A percentile compares a stretch with the other conserved stretches of the same genome.
Conservation (phyloP, 1,284 basidiomycete genomes). For the Termitomyces sp. region DNA sequence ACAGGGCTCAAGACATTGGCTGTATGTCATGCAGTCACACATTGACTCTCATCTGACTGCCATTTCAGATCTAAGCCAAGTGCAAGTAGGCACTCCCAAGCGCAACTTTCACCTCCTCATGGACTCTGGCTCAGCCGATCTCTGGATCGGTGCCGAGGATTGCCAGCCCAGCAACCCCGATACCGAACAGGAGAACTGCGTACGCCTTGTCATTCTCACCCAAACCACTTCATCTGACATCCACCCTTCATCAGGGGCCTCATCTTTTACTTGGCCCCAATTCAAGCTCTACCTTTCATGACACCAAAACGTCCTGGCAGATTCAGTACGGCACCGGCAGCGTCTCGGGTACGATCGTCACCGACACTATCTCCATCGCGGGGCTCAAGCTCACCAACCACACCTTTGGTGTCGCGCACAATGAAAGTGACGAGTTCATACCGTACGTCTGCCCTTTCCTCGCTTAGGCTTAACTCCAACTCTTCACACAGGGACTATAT, state of each 20-base stretch:
- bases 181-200: constrained; percentile 26
- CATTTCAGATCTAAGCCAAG: constrained; percentile 12
- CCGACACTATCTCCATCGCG: constrained; percentile 60
- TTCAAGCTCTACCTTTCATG: constrained; percentile 56
- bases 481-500: constrained; percentile 33
- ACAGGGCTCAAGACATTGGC: constrained; percentile 24
- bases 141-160: constrained; percentile 24
- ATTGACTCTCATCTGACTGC: neutral
- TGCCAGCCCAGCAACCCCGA: constrained; percentile 15
- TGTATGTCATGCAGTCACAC: constrained; percentile 17
- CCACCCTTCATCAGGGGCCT: constrained; percentile 32
- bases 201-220: constrained; percentile 13
- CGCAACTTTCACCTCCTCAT: constrained; percentile 25
- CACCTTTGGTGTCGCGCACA: constrained; percentile 61
- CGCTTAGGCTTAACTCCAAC: constrained; percentile 16
- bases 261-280: constrained; percentile 59
- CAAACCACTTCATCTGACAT: neutral
- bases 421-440: constrained; percentile 55
- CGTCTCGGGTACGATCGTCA: constrained; percentile 58
- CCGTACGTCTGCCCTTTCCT: constrained; percentile 18
- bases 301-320: constrained; percentile 45
- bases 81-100: constrained; percentile 25
- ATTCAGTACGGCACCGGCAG: constrained; percentile 72
- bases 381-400: constrained; percentile 54
- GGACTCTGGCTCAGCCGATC: constrained; percentile 27